Conservation (phyloP, 805 yeast species). For the Candida ortonii region DNA sequence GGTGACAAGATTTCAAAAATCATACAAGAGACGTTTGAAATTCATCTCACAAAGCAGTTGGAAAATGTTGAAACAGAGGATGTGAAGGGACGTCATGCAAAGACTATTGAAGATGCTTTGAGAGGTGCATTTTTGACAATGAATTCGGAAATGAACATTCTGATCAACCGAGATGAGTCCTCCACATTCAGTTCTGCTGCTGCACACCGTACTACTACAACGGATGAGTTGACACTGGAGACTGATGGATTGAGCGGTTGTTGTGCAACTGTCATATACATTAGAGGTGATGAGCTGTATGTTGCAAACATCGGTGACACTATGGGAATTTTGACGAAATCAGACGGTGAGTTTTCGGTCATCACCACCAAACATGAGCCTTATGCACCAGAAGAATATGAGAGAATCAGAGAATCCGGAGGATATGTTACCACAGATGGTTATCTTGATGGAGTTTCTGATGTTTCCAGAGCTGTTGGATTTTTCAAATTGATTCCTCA, state of each 20-base stretch:
- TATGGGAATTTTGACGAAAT: constrained; percentile 72
- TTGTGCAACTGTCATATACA: constrained; percentile 76
- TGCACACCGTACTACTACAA: constrained; percentile 49
- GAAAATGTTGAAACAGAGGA: constrained; percentile 34
- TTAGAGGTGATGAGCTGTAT: constrained; percentile 66
- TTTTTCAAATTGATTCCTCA: constrained; percentile 83
- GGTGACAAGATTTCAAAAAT: constrained; percentile 69
- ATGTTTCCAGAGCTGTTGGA: constrained; percentile 90
- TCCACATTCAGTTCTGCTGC: constrained; percentile 44
- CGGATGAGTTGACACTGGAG: constrained; percentile 53
- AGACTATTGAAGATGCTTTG: constrained; percentile 67
- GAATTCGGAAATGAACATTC: constrained; percentile 77
- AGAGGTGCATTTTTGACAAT: constrained; percentile 76
- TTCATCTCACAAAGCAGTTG: constrained; percentile 66
- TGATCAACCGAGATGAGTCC: constrained; percentile 43
- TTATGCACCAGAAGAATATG: constrained; percentile 70
- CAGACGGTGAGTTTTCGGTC: constrained; percentile 75
- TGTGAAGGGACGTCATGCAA: constrained; percentile 39
- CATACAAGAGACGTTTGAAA: constrained; percentile 69
- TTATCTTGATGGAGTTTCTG: constrained; percentile 75
- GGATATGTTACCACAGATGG: constrained; percentile 87
- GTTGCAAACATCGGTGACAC: constrained; percentile 92
- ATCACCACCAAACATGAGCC: constrained; percentile 84
- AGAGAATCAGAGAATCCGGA: constrained; percentile 85
- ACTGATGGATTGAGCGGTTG: constrained; percentile 80